phyloP scores from a whole-genome alignment of 306 rosid genomes.

The Crotalaria pallida region DNA sequence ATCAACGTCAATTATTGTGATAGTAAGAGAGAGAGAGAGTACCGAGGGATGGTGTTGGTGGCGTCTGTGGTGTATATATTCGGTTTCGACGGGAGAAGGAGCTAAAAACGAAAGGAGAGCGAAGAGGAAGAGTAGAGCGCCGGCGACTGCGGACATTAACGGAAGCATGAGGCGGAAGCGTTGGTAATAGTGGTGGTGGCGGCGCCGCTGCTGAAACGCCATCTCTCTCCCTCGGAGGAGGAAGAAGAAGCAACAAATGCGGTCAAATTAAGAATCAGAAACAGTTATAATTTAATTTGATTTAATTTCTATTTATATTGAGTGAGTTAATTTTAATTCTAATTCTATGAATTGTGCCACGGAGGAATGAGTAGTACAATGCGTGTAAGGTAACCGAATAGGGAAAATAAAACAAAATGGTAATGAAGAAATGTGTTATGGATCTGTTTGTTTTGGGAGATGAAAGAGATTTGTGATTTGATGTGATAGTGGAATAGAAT shows the following conservation, averaged over 20 bases:
- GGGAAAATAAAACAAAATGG: not conserved
- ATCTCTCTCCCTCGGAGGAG: no score
- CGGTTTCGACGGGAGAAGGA: slow-evolving; percentile 64
- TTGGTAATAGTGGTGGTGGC: slow-evolving; percentile 38
- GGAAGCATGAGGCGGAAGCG: slow-evolving; percentile 59
- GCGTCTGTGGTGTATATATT: slow-evolving; percentile 26
- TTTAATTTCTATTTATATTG: no score
- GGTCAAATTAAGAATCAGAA: no score
- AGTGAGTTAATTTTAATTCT: no score
- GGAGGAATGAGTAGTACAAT: not conserved
- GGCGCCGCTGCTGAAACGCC: slow-evolving; percentile 89
- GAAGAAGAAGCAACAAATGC: no score
- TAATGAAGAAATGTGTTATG: no score
- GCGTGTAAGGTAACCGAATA: not conserved
- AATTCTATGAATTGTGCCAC: not conserved
- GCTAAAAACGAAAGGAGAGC: slow-evolving; percentile 75
- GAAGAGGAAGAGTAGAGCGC: slow-evolving; percentile 58
- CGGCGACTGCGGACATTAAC: slow-evolving; percentile 54
- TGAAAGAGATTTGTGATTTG: no score
- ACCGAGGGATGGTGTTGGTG: slow-evolving; percentile 52
- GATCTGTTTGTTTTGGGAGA: no score
- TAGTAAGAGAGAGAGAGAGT: slow-evolving; percentile 15
- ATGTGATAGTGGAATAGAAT: no score
- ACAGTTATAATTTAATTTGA: no score
- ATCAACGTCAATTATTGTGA: no score